Percentiles rank a stretch among this genome's conserved stretches.
phyloP scores from a whole-genome alignment of 768 basidiomycete species.

The Agaricus sinodeliciosus region DNA sequence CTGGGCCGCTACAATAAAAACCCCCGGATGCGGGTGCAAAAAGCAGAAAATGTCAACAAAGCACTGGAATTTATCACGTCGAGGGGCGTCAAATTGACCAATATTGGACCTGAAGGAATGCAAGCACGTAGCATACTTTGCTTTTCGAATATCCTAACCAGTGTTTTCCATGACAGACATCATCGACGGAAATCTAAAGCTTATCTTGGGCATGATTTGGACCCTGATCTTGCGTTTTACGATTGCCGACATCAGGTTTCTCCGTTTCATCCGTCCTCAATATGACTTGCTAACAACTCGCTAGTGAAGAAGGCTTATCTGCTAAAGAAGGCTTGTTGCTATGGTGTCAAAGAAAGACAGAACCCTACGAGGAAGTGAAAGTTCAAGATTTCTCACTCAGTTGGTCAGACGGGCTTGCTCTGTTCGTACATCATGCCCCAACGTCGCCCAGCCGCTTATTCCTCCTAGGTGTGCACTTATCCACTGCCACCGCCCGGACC shows the following conservation, averaged over 20 bases:
- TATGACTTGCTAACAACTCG: conserved; percentile 9
- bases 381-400: conserved; percentile 91
- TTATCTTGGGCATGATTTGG: conserved; percentile 99
- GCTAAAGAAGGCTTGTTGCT: conserved; percentile 95
- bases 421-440: conserved; percentile 49
- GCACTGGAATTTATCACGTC: conserved; percentile 94
- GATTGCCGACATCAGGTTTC: conserved; percentile 95
- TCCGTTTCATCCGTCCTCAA: conserved; percentile 9
- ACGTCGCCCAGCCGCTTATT: conserved; percentile 6
- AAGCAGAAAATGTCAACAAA: conserved; percentile 97
- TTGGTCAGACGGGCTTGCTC: conserved; percentile 92
- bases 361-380: conserved; percentile 83
- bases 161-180: conserved; percentile 57
- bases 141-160: not conserved
- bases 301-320: conserved; percentile 95
- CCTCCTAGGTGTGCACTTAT: conserved; percentile 84
- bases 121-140: not conserved
- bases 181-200: conserved; percentile 96
- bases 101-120: conserved; percentile 93
- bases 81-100: conserved; percentile 91
- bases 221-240: conserved; percentile 95
- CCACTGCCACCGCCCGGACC: conserved; percentile 94
- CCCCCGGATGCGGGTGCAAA: conserved; percentile 90
- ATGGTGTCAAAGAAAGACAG: conserved; percentile 98
- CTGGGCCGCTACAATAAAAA: conserved; percentile 90